These are phyloP conservation scores for Trypanosoma melophagium DNA, from an alignment of 208 protist genomes.

Conservation along the genomic window DNA sequence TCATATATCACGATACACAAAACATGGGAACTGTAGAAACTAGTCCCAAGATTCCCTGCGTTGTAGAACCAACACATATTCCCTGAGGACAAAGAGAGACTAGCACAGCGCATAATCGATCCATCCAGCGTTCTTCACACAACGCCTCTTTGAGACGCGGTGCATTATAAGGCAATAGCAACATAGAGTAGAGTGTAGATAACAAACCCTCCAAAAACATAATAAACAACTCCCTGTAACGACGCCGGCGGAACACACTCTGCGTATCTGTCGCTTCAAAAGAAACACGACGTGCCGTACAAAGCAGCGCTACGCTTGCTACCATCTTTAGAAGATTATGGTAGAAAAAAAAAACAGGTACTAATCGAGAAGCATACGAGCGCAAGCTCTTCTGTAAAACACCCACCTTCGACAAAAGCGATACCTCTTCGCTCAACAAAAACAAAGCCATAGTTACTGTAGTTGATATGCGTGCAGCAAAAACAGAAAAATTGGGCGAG, in stretches of 20 bases:
- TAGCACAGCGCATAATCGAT: conserved; percentile 36
- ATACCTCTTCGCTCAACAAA: conserved; percentile 74
- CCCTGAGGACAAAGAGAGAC: conserved; percentile 59
- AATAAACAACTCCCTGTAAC: conserved; percentile 24
- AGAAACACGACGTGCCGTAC: conserved; percentile 36
- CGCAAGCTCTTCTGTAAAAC: conserved; percentile 37
- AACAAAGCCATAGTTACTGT: conserved; percentile 74
- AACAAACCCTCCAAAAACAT: conserved; percentile 57
- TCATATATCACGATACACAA: conserved; percentile 8
- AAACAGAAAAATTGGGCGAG: conserved; percentile 41
- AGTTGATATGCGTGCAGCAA: conserved; percentile 54
- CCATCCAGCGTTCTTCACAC: conserved; percentile 39
- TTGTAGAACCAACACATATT: conserved; percentile 38
- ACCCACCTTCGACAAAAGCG: conserved; percentile 52
- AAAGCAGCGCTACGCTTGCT: conserved; percentile 20
- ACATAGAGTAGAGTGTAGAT: conserved; percentile 75
- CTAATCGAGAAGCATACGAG: conserved; percentile 58
- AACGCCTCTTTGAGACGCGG: conserved; percentile 31
- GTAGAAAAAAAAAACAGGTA: conserved; percentile 83
- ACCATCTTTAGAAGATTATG: conserved; percentile 53
- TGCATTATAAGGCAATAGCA: conserved; percentile 48
- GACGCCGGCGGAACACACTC: conserved; percentile 36
- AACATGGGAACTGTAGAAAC: conserved; percentile 50
- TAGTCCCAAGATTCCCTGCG: conserved; percentile 75
- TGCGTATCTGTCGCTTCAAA: conserved; percentile 58